These are phyloP conservation scores for Botrytis tulipae DNA, from an alignment of 2,329 filamentous ascomycete species.

Conservation along the genomic window DNA sequence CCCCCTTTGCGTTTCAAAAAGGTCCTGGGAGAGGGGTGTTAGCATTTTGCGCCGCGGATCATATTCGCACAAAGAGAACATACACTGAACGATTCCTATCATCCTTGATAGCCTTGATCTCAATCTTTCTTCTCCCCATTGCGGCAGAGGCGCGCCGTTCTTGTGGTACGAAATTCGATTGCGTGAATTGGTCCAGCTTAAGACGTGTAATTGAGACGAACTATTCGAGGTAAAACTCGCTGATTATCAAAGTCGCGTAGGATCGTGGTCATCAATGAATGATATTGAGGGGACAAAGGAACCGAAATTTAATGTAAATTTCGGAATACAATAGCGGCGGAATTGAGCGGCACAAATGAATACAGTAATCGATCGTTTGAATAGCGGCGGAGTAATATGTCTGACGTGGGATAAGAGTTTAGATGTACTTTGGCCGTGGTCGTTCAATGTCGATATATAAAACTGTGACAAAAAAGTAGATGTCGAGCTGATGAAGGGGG, in stretches of 20 bases:
- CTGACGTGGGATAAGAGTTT: conserved; percentile 17
- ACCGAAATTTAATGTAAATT: not conserved
- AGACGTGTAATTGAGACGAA: conserved; percentile 4
- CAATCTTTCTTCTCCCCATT: conserved; percentile 99
- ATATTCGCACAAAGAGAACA: conserved; percentile 27
- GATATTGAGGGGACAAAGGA: conserved; percentile 7
- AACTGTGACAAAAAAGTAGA: not conserved
- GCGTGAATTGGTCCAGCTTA: conserved; percentile 37
- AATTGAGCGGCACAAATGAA: not conserved
- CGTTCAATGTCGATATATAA: conserved; percentile 4
- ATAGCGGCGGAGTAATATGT: conserved; percentile 11
- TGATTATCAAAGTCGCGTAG: conserved; percentile 9
- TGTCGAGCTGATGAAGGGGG: not conserved
- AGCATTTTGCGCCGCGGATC: conserved; percentile 9
- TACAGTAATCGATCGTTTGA: conserved; percentile 9
- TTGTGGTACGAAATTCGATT: conserved; percentile 32
- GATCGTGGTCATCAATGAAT: conserved; percentile 17
- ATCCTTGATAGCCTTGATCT: conserved; percentile 99
- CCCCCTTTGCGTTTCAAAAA: conserved; percentile 99
- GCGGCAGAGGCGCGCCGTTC: conserved; percentile 39
- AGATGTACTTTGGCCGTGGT: not conserved
- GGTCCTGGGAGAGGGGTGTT: conserved; percentile 57
- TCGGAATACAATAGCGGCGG: conserved; percentile 1
- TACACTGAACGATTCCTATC: conserved; percentile 97
- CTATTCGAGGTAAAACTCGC: not conserved